Percentiles rank a stretch among this genome's conserved stretches.
phyloP scores from a whole-genome alignment of 768 basidiomycete species.

The Boletus rubescentipes region DNA sequence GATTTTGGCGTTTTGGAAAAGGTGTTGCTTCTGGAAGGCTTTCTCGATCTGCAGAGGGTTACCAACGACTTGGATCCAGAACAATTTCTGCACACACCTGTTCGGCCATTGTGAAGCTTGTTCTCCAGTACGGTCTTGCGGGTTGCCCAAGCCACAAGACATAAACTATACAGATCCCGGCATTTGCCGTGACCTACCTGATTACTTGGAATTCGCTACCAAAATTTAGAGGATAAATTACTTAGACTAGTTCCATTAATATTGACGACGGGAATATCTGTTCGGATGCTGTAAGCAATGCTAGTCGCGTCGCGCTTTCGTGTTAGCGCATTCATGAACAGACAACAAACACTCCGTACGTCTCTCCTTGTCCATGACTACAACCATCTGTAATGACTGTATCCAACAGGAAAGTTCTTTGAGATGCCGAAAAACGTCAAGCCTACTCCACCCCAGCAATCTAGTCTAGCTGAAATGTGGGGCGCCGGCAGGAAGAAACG shows the following conservation, averaged over 20 bases:
- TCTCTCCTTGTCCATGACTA: not conserved
- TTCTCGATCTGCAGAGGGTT: constrained; percentile 74
- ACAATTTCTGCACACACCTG: constrained; percentile 42
- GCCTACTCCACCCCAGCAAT: constrained; percentile 68
- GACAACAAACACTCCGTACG: constrained; percentile 73
- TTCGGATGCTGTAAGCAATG: constrained; percentile 16
- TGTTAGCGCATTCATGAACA: constrained; percentile 46
- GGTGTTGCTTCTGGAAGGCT: constrained; percentile 95
- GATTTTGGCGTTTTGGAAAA: constrained; percentile 97
- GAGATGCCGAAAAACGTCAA: constrained; percentile 70
- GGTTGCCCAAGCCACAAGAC: constrained; percentile 35
- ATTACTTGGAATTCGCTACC: too few species aligned
- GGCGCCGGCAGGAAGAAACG: constrained; percentile 46
- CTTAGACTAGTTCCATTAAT: too few species aligned
- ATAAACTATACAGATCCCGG: constrained; percentile 44
- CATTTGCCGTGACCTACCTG: constrained; percentile 35
- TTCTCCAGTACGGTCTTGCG: constrained; percentile 6
- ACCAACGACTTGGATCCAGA: not conserved
- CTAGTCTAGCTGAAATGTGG: constrained; percentile 80
- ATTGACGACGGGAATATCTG: too few species aligned
- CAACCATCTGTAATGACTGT: not conserved
- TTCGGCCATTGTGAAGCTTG: constrained; percentile 51
- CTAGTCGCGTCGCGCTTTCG: constrained; percentile 23
- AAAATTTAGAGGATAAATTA: too few species aligned
- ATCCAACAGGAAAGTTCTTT: constrained; percentile 64